These are phyloP conservation scores for Neurospora sp. DNA, from an alignment of 495 filamentous ascomycete species.

Conservation along the genomic window DNA sequence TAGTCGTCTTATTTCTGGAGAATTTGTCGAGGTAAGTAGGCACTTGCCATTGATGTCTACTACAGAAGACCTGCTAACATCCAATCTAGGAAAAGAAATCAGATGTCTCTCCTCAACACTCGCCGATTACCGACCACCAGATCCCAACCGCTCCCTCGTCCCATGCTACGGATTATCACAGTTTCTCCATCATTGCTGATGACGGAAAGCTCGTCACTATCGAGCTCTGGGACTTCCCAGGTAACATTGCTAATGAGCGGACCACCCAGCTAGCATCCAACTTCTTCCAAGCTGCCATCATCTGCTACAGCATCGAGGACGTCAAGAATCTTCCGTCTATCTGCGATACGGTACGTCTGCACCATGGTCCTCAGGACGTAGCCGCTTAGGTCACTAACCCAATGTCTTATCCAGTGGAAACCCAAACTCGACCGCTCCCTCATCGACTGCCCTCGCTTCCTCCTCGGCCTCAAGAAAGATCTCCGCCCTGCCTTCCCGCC, in stretches of 20 bases:
- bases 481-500: constrained; percentile 1
- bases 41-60: not conserved
- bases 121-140: not conserved
- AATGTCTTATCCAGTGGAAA: constrained; percentile 13
- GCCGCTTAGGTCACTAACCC: not conserved
- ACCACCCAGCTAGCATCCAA: constrained; percentile 2
- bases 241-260: not conserved
- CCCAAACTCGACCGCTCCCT: constrained; percentile 14
- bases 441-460: constrained; percentile 12
- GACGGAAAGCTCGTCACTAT: constrained; percentile 4
- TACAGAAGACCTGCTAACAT: not conserved
- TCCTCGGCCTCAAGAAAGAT: constrained; percentile 21
- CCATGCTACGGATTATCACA: constrained; percentile 6
- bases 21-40: not conserved
- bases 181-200: constrained; percentile 4
- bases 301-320: constrained; percentile 20
- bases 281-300: constrained; percentile 20
- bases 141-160: constrained; percentile 5
- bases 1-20: not conserved
- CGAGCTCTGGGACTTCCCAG: constrained; percentile 25
- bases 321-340: constrained; percentile 4
- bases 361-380: too few relatives aligned
- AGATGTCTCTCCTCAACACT: not conserved
- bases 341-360: constrained; percentile 4
- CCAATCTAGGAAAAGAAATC: not conserved